phyloP scores from a whole-genome alignment of 169 alveolate species.

The Cryptosporidium viatorum region DNA sequence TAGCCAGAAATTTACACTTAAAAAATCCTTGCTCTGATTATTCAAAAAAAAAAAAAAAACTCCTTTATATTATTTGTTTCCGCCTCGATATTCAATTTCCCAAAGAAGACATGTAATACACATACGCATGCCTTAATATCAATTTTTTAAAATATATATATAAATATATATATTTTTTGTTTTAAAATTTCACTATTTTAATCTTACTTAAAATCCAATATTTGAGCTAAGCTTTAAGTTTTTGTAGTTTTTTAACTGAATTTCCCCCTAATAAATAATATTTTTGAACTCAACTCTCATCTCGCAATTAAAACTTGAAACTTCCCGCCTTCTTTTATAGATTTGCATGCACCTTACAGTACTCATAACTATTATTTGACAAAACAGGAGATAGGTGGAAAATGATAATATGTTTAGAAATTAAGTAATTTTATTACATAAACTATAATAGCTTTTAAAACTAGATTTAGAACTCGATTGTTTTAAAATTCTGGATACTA shows the following conservation, averaged over 20 bases:
- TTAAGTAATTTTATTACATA: too few species aligned
- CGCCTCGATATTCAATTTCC: constrained; percentile 65
- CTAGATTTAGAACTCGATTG: too few species aligned
- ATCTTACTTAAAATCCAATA: neutral
- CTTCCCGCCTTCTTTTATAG: constrained; percentile 68
- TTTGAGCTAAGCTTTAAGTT: neutral
- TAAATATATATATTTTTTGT: neutral
- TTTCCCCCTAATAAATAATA: neutral
- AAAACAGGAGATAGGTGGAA: neutral
- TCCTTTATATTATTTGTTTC: constrained; percentile 21
- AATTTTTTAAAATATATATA: neutral
- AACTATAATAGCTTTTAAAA: too few species aligned
- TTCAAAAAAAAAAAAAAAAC: neutral
- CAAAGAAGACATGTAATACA: constrained; percentile 62
- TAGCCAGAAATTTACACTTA: neutral
- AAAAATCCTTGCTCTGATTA: neutral
- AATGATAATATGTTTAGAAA: neutral
- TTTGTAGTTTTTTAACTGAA: neutral
- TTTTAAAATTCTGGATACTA: neutral
- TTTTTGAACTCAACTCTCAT: neutral
- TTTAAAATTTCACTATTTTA: too few species aligned
- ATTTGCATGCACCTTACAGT: constrained; percentile 31
- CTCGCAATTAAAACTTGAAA: neutral
- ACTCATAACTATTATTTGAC: neutral
- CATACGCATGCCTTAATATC: constrained; percentile 47